Base-by-base conservation (phyloP, 257 asterid genomes). In the Coffea eugenioides region DNA sequence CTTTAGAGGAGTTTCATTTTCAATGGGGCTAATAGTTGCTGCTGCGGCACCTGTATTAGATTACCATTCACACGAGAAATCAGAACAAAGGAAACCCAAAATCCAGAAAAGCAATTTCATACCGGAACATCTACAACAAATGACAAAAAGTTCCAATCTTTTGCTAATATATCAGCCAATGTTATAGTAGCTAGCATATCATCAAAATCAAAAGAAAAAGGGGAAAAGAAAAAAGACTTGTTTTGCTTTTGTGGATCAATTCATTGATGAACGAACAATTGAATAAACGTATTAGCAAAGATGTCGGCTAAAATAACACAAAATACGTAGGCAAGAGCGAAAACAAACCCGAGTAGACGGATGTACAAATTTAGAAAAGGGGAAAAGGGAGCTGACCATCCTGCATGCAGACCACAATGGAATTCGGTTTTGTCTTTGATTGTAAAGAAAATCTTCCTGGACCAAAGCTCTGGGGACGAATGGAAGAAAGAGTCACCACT, bases 341-440 rank as follows among this genome's bases (percentile, higher is more conserved):
- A 61, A 67, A 27, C 52, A 72, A n/a, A 62, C 20, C 27, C 23
- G 57, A 73, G 16, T 69, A 15, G 51, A 69, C 66, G 3, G 52
- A 27, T 25, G 64, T 49, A 31, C 5, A 41, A n/a, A 27, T 56
- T 13, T 8, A 13, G 46, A 74, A 48, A 27, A 67, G 34, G 69
- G 65, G 57, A 12, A 70, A 54, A 46, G 34, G 31, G 77, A 82
- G 61, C 91, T 49, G 85, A 93, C 97, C 97, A 85, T 95, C 97
- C 75, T 91, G 97, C 92, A 91, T 90, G 88, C 83, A 85, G 88
- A 86, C 83, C 67, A 67, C 90, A 88, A 83, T 88, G 72, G 87
- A 76, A 76, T 51, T 57, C n/a, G 82, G 79, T 84, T 59, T 65
- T 80, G 82, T 68, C 68, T 89, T 92, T 73, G 89, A 84, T 86